Conservation (phyloP, 169 alveolate genomes). For the Plasmodium sp. region DNA sequence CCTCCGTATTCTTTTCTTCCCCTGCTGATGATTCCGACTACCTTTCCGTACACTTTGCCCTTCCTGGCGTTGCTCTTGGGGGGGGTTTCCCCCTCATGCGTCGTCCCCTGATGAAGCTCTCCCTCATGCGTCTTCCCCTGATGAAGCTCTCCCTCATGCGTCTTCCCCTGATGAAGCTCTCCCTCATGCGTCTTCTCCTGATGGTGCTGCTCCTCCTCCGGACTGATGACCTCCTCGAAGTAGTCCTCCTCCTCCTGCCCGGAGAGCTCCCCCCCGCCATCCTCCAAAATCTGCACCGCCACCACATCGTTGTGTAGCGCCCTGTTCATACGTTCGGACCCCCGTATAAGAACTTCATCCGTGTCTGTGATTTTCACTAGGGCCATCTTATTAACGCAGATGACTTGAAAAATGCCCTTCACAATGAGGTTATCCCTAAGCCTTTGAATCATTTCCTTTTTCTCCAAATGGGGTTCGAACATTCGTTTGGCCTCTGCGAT, state of each 20-base stretch:
- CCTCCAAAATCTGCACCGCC: conserved; percentile 93
- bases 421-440: conserved; percentile 89
- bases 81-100: not conserved
- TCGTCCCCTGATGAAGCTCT: not conserved
- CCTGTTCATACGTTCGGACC: conserved; percentile 93
- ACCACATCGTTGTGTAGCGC: conserved; percentile 98
- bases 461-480: conserved; percentile 82
- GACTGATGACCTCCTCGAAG: conserved; percentile 73
- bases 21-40: conserved; percentile 93
- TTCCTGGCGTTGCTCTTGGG: conserved; percentile 37
- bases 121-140: conserved; percentile 1
- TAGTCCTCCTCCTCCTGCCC: conserved; percentile 73
- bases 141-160: not conserved
- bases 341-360: conserved; percentile 89
- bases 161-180: conserved; percentile 23
- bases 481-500: conserved; percentile 72
- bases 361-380: conserved; percentile 81
- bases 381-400: conserved; percentile 84
- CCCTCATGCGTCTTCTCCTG: conserved; percentile 66
- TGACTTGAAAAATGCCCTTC: conserved; percentile 91
- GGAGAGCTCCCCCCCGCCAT: conserved; percentile 78
- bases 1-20: conserved; percentile 95
- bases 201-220: conserved; percentile 64
- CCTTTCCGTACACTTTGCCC: conserved; percentile 87
- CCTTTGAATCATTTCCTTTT: conserved; percentile 82